Percentiles rank a stretch among this genome's conserved stretches.
Evolutionary conservation across 164 flowering plant genomes (phyloP).

Genomic region (Aristolochia contorta): DNA sequence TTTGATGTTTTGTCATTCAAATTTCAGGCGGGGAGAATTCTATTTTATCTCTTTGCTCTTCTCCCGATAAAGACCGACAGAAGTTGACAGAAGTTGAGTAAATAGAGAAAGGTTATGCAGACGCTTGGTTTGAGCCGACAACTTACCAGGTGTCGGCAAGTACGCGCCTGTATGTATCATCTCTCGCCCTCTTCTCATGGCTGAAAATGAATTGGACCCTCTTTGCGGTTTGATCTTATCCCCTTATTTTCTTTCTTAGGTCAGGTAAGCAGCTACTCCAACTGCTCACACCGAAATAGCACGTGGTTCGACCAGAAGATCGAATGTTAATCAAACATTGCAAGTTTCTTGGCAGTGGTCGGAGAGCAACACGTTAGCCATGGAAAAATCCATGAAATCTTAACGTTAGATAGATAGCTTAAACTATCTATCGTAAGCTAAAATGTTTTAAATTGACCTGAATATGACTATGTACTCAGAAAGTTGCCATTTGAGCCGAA

Average conservation of each 20-base stretch:
- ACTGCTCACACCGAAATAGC: slow-evolving; percentile 88
- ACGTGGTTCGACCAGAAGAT: slow-evolving; percentile 49
- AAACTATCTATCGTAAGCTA: too few species aligned
- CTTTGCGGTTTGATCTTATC: background rate
- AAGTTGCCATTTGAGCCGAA: too few species aligned
- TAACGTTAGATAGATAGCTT: too few species aligned
- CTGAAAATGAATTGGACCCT: too few species aligned
- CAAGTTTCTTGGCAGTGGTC: slow-evolving; percentile 28
- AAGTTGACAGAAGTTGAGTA: slow-evolving; percentile 28
- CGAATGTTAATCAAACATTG: slow-evolving; percentile 70
- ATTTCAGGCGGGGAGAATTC: slow-evolving; percentile 36
- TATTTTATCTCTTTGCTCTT: slow-evolving; percentile 42
- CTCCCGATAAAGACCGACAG: slow-evolving; percentile 69
- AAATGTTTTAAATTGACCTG: too few species aligned
- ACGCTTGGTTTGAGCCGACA: slow-evolving; percentile 65
- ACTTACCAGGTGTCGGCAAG: slow-evolving; percentile 81
- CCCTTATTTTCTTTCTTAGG: background rate
- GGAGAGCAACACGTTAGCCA: background rate
- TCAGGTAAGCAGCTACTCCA: too few species aligned
- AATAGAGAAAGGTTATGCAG: slow-evolving; percentile 32
- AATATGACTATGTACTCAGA: too few species aligned
- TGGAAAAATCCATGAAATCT: too few species aligned
- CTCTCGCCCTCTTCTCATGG: too few species aligned
- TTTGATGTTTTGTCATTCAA: background rate
- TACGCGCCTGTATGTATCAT: slow-evolving; percentile 12